Evolutionary conservation across 148 eudicot species (phyloP).

Genomic region (Drosera capensis): DNA sequence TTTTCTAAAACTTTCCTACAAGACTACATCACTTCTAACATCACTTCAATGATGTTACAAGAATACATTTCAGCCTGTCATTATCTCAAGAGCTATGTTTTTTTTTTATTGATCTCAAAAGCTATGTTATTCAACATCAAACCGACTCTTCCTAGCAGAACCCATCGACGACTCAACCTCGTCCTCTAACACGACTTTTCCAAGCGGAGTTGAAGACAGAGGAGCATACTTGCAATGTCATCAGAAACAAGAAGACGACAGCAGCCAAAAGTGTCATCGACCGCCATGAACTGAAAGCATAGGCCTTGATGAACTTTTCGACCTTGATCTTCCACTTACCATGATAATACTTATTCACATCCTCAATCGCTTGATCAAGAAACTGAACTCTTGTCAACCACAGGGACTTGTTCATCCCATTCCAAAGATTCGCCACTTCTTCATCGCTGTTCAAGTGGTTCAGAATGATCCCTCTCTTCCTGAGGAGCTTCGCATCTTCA

Average conservation of each 20-base stretch:
- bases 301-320: slow-evolving; percentile 14
- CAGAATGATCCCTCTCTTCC: slow-evolving; percentile 32
- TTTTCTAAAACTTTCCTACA: too few species aligned
- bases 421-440: slow-evolving; percentile 48
- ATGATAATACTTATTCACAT: slow-evolving; percentile 34
- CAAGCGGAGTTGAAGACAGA: slow-evolving; percentile 13
- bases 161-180: too few species aligned
- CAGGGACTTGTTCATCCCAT: slow-evolving; percentile 46
- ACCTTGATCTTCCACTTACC: slow-evolving; percentile 28
- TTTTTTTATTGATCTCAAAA: too few species aligned
- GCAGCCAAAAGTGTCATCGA: slow-evolving; percentile 19
- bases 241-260: slow-evolving; percentile 15
- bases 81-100: too few species aligned
- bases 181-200: too few species aligned
- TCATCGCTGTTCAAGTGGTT: slow-evolving; percentile 39
- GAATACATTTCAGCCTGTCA: too few species aligned
- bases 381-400: slow-evolving; percentile 32
- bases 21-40: too few species aligned
- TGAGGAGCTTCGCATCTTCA: slow-evolving; percentile 38
- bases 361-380: slow-evolving; percentile 38
- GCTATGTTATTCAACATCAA: too few species aligned
- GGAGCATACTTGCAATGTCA: slow-evolving; percentile 19
- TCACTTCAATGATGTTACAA: too few species aligned
- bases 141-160: too few species aligned
- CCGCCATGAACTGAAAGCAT: slow-evolving; percentile 28